Conservation (phyloP, 2,329 filamentous ascomycete genomes). For the Fusarium tjaetaba region DNA sequence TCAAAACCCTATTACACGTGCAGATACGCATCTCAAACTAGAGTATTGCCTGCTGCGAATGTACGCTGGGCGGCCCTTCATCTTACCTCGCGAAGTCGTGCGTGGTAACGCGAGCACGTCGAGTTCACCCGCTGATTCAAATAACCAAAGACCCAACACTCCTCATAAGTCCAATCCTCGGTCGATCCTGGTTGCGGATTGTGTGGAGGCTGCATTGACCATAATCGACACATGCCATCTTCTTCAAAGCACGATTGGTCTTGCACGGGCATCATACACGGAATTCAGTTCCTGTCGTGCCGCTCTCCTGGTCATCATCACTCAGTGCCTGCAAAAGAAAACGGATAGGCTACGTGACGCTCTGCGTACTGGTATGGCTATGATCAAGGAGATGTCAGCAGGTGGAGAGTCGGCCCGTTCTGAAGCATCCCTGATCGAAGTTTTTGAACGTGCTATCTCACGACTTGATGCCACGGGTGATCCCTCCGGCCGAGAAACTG, state of each 20-base stretch:
- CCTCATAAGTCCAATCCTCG: conserved; percentile 46
- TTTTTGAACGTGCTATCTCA: conserved; percentile 59
- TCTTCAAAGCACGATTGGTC: conserved; percentile 60
- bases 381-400: conserved; percentile 64
- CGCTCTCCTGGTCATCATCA: conserved; percentile 59
- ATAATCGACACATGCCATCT: conserved; percentile 61
- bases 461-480: conserved; percentile 57
- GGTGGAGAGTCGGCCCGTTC: conserved; percentile 63
- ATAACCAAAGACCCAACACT: conserved; percentile 42
- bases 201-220: conserved; percentile 62
- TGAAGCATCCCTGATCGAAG: conserved; percentile 63
- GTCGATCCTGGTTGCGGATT: conserved; percentile 59
- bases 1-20: conserved; percentile 54
- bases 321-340: conserved; percentile 51
- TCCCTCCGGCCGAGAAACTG: conserved; percentile 54
- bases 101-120: conserved; percentile 43
- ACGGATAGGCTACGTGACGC: conserved; percentile 55
- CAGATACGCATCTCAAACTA: conserved; percentile 61
- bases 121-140: conserved; percentile 46
- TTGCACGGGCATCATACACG: conserved; percentile 64
- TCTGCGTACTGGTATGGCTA: conserved; percentile 58
- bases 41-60: conserved; percentile 64
- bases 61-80: conserved; percentile 64
- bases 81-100: conserved; percentile 52
- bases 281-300: conserved; percentile 66